These are phyloP conservation scores for Camellia japonica DNA, from an alignment of 148 eudicot species.

Conservation along the genomic window DNA sequence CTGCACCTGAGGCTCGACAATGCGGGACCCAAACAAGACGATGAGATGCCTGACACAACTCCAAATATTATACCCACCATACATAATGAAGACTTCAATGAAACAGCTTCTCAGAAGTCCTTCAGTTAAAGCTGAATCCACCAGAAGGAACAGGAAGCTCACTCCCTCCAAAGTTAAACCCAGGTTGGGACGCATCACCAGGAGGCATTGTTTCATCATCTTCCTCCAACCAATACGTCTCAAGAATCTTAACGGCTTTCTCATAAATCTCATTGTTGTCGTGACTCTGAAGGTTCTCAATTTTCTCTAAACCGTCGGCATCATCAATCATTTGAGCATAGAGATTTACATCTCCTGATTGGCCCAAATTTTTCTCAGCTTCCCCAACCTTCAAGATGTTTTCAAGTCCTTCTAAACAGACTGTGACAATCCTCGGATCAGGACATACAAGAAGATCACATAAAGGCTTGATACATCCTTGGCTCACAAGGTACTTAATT, in stretches of 20 bases:
- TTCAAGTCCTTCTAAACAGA: conserved; percentile 34
- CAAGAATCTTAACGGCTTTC: conserved; percentile 38
- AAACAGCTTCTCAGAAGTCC: too few species aligned
- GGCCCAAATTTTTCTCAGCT: conserved; percentile 27
- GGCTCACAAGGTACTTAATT: conserved; percentile 34
- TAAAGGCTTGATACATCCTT: conserved; percentile 34
- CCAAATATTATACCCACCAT: too few species aligned
- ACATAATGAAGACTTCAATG: too few species aligned
- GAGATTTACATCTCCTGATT: conserved; percentile 23
- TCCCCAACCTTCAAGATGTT: conserved; percentile 43
- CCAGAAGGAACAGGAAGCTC: conserved; percentile 37
- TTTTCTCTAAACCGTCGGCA: conserved; percentile 32
- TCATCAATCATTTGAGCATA: conserved; percentile 37
- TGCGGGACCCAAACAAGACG: too few species aligned
- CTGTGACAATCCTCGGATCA: conserved; percentile 35
- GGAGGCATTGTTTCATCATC: conserved; percentile 46
- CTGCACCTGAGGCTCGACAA: too few species aligned
- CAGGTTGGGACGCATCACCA: conserved; percentile 27
- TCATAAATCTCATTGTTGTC: conserved; percentile 33
- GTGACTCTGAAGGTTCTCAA: conserved; percentile 36
- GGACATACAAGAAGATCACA: conserved; percentile 38
- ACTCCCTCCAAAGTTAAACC: conserved; percentile 37
- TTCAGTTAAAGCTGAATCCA: conserved; percentile 48
- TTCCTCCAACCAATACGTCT: conserved; percentile 50
- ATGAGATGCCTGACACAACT: too few species aligned